These are phyloP conservation scores for Dioszegia crocea DNA, from an alignment of 768 basidiomycete genomes.

Conservation along the genomic window DNA sequence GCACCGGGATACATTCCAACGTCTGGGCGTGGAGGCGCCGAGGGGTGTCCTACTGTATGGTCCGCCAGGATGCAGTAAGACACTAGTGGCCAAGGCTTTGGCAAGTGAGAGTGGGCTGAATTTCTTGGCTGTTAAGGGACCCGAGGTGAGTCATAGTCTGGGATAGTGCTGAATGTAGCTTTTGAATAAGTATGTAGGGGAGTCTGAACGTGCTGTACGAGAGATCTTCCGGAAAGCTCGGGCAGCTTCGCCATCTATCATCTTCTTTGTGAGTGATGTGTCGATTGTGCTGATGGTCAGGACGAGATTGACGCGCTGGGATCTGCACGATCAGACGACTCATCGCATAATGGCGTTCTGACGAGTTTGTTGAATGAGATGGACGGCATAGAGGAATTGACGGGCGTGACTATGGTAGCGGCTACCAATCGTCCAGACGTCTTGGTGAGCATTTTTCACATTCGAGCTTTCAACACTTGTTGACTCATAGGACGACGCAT, in stretches of 20 bases:
- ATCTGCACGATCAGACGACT: slow-evolving; percentile 63
- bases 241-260: slow-evolving; percentile 86
- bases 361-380: slow-evolving; percentile 94
- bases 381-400: slow-evolving; percentile 93
- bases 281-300: slow-evolving; percentile 52
- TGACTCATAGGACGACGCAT: slow-evolving; percentile 71
- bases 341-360: slow-evolving; percentile 68
- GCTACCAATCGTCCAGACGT: slow-evolving; percentile 94
- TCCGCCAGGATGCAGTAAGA: slow-evolving; percentile 97
- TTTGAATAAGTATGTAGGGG: slow-evolving; percentile 93
- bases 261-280: slow-evolving; percentile 75
- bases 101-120: slow-evolving; percentile 92
- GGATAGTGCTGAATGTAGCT: slow-evolving; percentile 56
- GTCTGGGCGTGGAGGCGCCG: slow-evolving; percentile 81
- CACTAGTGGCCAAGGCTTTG: slow-evolving; percentile 82
- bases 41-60: slow-evolving; percentile 89
- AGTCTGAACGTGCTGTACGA: slow-evolving; percentile 89
- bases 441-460: slow-evolving; percentile 59
- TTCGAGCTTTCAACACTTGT: background rate
- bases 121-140: slow-evolving; percentile 94
- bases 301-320: slow-evolving; percentile 97
- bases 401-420: slow-evolving; percentile 91
- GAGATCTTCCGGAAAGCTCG: slow-evolving; percentile 95
- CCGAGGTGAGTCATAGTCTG: slow-evolving; percentile 63
- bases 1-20: slow-evolving; percentile 77